Percentiles rank a stretch among this genome's conserved stretches.
Conservation (phyloP, 129 eudicot species). For the Saussurea involucrata region DNA sequence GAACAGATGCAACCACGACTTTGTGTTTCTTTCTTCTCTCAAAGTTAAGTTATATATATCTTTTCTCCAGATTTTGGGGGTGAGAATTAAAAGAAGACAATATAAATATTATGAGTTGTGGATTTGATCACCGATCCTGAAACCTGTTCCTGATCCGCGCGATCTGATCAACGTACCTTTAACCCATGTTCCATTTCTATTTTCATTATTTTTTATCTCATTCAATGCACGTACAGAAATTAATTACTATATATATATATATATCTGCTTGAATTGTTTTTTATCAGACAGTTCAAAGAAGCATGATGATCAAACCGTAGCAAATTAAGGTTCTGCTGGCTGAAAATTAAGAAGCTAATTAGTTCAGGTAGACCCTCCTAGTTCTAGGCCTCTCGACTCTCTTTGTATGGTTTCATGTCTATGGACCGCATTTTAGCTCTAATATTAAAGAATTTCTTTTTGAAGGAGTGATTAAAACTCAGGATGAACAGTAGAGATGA, state of each 20-base stretch:
- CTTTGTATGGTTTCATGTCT: not conserved
- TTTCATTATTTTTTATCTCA: not conserved
- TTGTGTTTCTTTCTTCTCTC: conserved; percentile 10
- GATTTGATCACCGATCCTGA: not conserved
- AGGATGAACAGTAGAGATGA: not conserved
- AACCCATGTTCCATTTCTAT: not conserved
- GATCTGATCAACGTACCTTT: not conserved
- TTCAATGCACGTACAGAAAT: not conserved
- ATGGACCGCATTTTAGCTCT: not conserved
- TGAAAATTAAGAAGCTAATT: too few relatives aligned
- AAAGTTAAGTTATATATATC: not conserved
- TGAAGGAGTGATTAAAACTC: not conserved
- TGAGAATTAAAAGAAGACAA: conserved; percentile 4
- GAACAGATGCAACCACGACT: conserved; percentile 5
- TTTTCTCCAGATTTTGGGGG: conserved; percentile 28
- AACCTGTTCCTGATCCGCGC: not conserved
- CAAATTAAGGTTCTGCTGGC: too few relatives aligned
- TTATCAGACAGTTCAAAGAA: not conserved
- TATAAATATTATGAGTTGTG: not conserved
- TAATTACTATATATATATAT: not conserved
- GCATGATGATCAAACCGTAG: not conserved
- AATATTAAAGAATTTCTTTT: not conserved
- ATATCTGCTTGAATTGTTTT: not conserved
- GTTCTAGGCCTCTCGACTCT: not conserved
- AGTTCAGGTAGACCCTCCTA: not conserved